Conservation (phyloP, 768 basidiomycete species). For the Mycena kentingensis region DNA sequence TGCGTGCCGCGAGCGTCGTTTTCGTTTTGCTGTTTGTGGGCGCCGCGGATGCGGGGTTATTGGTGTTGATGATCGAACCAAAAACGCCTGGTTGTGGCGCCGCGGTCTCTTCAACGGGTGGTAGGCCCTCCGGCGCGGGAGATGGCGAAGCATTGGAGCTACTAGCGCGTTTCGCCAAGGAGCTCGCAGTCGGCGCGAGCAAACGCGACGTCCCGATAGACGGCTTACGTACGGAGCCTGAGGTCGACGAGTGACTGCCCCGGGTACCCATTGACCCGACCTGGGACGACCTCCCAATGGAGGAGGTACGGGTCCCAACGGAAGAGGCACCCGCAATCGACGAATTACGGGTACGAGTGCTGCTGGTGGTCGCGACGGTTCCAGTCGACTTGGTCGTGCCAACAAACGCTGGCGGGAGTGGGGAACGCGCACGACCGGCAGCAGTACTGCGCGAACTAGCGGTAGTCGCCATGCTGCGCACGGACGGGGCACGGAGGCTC, state of each 20-base stretch:
- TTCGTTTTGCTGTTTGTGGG: slow-evolving; percentile 42
- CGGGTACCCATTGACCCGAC: slow-evolving; percentile 32
- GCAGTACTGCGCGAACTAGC: slow-evolving; percentile 20
- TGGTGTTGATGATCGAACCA: slow-evolving; percentile 40
- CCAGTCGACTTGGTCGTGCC: slow-evolving; percentile 26
- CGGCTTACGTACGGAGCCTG: slow-evolving; percentile 15
- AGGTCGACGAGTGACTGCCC: slow-evolving; percentile 19
- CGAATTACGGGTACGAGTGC: slow-evolving; percentile 23
- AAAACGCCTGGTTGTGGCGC: slow-evolving; percentile 28
- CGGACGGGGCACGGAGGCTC: slow-evolving; percentile 13
- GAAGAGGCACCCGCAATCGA: slow-evolving; percentile 42
- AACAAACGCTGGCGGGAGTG: slow-evolving; percentile 17
- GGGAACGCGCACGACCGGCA: slow-evolving; percentile 18
- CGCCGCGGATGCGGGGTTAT: slow-evolving; percentile 16
- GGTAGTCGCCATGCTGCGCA: slow-evolving; percentile 9
- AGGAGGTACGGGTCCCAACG: slow-evolving; percentile 40
- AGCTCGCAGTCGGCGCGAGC: slow-evolving; percentile 76
- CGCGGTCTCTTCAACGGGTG: slow-evolving; percentile 13
- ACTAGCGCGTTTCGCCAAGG: slow-evolving; percentile 63
- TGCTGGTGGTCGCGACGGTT: slow-evolving; percentile 18
- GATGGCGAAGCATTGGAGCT: slow-evolving; percentile 26
- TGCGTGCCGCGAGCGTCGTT: slow-evolving; percentile 55
- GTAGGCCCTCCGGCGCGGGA: slow-evolving; percentile 16
- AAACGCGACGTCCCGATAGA: slow-evolving; percentile 37
- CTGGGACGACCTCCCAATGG: slow-evolving; percentile 38